Evolutionary conservation across 2,329 filamentous ascomycete genomes (phyloP), one percentile per base, ranked within the genome.

Genomic region (Allantophomopsis cytisporea): DNA sequence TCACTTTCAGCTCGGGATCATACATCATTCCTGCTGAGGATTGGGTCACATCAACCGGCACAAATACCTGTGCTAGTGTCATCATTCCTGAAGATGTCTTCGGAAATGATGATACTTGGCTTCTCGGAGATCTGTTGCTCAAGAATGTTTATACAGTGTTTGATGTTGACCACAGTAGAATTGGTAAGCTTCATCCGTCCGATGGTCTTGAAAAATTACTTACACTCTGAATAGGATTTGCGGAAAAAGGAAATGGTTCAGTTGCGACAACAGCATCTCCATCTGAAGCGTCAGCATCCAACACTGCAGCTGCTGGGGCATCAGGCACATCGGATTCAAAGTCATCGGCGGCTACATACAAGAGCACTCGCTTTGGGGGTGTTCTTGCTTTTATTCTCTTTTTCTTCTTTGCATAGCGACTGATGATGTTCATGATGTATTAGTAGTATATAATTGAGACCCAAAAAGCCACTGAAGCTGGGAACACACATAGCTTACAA

Each of bases 141-240:
- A 94, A 93, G 63, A 94, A 93, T 49, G 86, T 94, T 13, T 94
- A 94, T 54, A 68, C 76, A 2, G 79, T 91, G 17, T 94, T 93
- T 55, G 87, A 94, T 56, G 74, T 73, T 39, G 85, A 89, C 45
- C 54, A 76, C 46, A 60, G 58, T 34, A 71, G 69, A 38, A 73
- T 87, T 46, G 82, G 80, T 72, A 55, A 54, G 65, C 55, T 36
- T 4, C 17, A 20, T 6, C 33, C n/a, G 14, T 33, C 14, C 14
- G 12, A 8, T 8, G 13, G 10, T 15, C 31, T 15, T 7, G 12
- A 14, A 7, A 7, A 2, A 3, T 14, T 14, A 17, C 31, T 34
- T 8, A 34, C 13, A 12, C 10, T 34, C 15, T 14, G 7, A 14
- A 13, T 21, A 53, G 50, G 50, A 5, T 44, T 52, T 32, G 50